Evolutionary conservation across 805 yeast species (phyloP), one percentile per base, ranked within the genome.

Genomic region (Isabelozyma heimii): DNA sequence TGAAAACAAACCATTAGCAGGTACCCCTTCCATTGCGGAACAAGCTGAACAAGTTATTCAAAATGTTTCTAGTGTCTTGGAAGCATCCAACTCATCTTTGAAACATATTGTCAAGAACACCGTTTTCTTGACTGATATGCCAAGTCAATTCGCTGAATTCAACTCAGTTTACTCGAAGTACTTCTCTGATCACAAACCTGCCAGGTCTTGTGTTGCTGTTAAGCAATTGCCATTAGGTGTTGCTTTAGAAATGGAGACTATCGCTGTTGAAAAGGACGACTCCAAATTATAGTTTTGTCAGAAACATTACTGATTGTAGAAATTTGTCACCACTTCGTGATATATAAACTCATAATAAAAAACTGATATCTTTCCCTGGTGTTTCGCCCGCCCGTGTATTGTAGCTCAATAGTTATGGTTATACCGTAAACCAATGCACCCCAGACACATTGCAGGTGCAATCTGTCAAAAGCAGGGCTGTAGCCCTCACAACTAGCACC

Each of bases 131-230:
- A 85, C 96, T 52, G 97, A 94, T 71, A 92, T 94, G 86, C 75
- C 76, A 60, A 56, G 68, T 37, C 81, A 87, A 66, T 94, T 94
- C 64, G 89, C 81, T 52, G 87, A 82, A 54, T 88, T 94, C 77
- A 94, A 94, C 76, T 79, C 77, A 56, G 96, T 89, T 46, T 94
- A 94, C 73, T 83, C 82, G 51, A 79, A 84, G 69, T 85, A 87
- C 72, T 89, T 89, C 75, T 79, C 66, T 62, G 75, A 71, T 43
- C 92, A 86, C 74, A 87, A 86, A 69, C 98, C 99, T 41, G 98
- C 98, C 38, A 89, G 99, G 81, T 89, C 97, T 2, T 94, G 97
- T 78, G 96, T 94, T 60, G 97, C 97, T 42, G 98, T 91, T 54
- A 85, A 84, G 71, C 84, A 82, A 54, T 84, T 94, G 60, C 99